Evolutionary conservation across 805 yeast species (phyloP).

Genomic region (Yueomyces sinensis): DNA sequence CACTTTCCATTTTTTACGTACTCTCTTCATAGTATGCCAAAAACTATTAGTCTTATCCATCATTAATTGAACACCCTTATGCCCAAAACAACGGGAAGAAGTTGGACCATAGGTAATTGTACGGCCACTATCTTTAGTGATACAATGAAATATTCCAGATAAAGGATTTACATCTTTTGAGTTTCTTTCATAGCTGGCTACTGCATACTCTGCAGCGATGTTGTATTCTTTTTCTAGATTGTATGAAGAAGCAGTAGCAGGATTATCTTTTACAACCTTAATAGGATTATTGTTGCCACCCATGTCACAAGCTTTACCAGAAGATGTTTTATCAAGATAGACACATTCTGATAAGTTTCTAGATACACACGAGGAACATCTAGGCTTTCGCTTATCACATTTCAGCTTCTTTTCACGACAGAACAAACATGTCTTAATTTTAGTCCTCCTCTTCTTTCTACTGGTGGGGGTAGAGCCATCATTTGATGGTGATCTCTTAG

Average conservation of each 20-base stretch:
- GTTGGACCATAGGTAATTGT: slow-evolving; percentile 20
- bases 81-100: slow-evolving; percentile 4
- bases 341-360: slow-evolving; percentile 9
- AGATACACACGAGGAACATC: slow-evolving; percentile 16
- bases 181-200: too few species aligned
- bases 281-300: background rate
- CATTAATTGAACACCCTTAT: slow-evolving; percentile 5
- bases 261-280: background rate
- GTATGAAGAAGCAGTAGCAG: background rate
- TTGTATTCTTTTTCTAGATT: background rate
- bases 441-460: slow-evolving; percentile 11
- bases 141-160: slow-evolving; percentile 8
- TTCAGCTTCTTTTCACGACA: slow-evolving; percentile 19
- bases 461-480: too few species aligned
- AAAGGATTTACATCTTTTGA: background rate
- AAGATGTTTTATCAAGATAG: slow-evolving; percentile 4
- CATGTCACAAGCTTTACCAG: background rate
- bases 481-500: too few species aligned
- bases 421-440: slow-evolving; percentile 18
- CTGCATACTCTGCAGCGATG: background rate
- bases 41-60: slow-evolving; percentile 2
- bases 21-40: slow-evolving; percentile 16
- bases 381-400: slow-evolving; percentile 19
- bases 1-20: slow-evolving; percentile 14
- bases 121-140: slow-evolving; percentile 13